Evolutionary conservation across 2,329 filamentous ascomycete genomes (phyloP).

Genomic region (Aspergillus sclerotialis): DNA sequence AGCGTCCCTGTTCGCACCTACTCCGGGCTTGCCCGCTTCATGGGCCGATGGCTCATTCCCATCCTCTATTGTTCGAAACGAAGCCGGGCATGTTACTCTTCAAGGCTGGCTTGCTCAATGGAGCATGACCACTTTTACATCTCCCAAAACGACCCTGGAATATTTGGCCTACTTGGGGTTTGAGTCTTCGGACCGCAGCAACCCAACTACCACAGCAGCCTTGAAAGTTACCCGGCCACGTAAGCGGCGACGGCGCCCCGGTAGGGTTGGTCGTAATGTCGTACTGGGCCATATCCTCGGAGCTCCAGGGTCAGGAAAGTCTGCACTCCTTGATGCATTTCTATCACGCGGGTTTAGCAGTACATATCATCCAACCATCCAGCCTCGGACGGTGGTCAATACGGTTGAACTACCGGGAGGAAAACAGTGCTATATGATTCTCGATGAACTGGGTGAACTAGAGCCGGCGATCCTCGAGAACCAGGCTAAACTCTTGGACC

Average conservation of each 20-base stretch:
- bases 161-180: constrained; percentile 96
- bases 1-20: constrained; percentile 81
- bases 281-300: constrained; percentile 90
- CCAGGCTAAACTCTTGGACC: constrained; percentile 70
- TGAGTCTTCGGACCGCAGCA: constrained; percentile 65
- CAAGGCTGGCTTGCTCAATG: constrained; percentile 98
- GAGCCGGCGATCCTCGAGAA: constrained; percentile 94
- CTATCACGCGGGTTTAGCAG: constrained; percentile 78
- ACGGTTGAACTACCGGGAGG: constrained; percentile 92
- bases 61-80: constrained; percentile 87
- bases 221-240: constrained; percentile 89
- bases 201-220: constrained; percentile 70
- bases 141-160: constrained; percentile 88
- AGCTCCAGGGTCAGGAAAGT: constrained; percentile 80
- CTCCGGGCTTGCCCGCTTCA: constrained; percentile 76
- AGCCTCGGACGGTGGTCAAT: constrained; percentile 87
- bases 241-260: constrained; percentile 73
- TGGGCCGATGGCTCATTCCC: constrained; percentile 90
- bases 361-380: constrained; percentile 88
- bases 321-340: constrained; percentile 82
- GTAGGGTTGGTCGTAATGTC: constrained; percentile 86
- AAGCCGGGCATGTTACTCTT: constrained; percentile 88
- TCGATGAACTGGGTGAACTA: constrained; percentile 92
- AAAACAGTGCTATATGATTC: constrained; percentile 93
- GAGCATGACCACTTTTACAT: constrained; percentile 99